Conservation (phyloP, 2,329 filamentous ascomycete genomes). For the Neoascochyta sp. region DNA sequence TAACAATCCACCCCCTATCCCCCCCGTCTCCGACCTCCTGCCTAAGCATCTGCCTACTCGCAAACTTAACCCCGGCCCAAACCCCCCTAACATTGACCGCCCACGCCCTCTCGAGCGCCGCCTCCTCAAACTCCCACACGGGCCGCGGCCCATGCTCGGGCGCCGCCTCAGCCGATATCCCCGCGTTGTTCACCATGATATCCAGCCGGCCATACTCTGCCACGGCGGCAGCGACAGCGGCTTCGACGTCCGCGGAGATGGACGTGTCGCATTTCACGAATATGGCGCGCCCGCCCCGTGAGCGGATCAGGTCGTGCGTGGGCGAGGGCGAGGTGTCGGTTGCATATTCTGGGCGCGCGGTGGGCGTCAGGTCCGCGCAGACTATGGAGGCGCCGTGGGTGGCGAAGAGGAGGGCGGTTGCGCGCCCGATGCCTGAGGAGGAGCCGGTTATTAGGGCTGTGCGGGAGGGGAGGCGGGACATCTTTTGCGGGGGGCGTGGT, state of each 20-base stretch:
- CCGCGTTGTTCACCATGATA: slow-evolving; percentile 45
- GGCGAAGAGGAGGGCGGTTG: slow-evolving; percentile 30
- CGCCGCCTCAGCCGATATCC: slow-evolving; percentile 43
- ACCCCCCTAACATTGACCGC: slow-evolving; percentile 41
- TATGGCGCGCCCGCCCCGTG: slow-evolving; percentile 30
- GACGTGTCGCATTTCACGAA: slow-evolving; percentile 45
- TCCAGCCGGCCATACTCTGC: slow-evolving; percentile 51
- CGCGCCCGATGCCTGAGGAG: slow-evolving; percentile 35
- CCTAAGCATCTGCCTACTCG: slow-evolving; percentile 48
- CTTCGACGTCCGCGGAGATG: slow-evolving; percentile 41
- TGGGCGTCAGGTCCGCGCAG: slow-evolving; percentile 29
- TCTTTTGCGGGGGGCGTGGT: slow-evolving; percentile 20
- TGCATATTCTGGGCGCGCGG: slow-evolving; percentile 10
- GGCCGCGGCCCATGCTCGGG: slow-evolving; percentile 20
- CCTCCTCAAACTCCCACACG: slow-evolving; percentile 48
- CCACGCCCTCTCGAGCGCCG: slow-evolving; percentile 44
- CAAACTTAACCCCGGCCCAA: slow-evolving; percentile 47
- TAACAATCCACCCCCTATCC: slow-evolving; percentile 53
- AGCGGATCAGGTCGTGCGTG: slow-evolving; percentile 30
- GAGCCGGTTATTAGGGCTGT: slow-evolving; percentile 36
- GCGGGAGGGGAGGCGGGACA: slow-evolving; percentile 27
- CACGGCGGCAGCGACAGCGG: slow-evolving; percentile 41
- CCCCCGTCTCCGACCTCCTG: slow-evolving; percentile 40
- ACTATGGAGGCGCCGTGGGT: slow-evolving; percentile 31
- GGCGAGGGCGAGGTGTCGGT: slow-evolving; percentile 15